Evolutionary conservation across 1,284 basidiomycete genomes (phyloP).

Genomic region (Rhodotorula sp.): DNA sequence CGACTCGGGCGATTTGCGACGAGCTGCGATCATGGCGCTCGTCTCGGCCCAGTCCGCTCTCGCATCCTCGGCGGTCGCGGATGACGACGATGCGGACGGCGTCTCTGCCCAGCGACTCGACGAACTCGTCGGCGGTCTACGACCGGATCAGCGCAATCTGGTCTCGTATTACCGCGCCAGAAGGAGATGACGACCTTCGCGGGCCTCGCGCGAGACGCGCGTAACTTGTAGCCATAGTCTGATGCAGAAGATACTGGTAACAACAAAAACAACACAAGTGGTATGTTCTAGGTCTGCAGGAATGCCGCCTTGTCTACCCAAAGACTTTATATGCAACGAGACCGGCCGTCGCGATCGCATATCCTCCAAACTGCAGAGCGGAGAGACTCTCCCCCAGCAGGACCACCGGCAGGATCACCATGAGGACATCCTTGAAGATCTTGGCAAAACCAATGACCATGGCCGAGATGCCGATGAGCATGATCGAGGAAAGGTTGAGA

Average conservation of each 20-base stretch:
- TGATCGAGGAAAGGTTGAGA: constrained; percentile 38
- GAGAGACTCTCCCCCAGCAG: constrained; percentile 34
- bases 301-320: not conserved
- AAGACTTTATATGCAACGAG: constrained; percentile 19
- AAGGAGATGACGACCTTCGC: not conserved
- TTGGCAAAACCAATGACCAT: constrained; percentile 37
- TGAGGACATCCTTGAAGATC: constrained; percentile 39
- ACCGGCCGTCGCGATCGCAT: constrained; percentile 20
- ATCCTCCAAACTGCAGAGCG: constrained; percentile 20
- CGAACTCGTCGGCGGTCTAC: constrained; percentile 68
- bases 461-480: constrained; percentile 36
- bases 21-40: constrained; percentile 73
- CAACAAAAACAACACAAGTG: not conserved
- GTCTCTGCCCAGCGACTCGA: constrained; percentile 54
- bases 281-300: not conserved
- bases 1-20: constrained; percentile 68
- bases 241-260: not conserved
- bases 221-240: not conserved
- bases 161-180: constrained; percentile 17
- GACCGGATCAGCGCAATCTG: constrained; percentile 52
- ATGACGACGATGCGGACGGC: not conserved
- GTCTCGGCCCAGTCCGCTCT: constrained; percentile 75
- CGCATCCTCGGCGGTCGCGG: not conserved
- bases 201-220: not conserved
- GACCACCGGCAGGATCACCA: constrained; percentile 31